Evolutionary conservation across 768 basidiomycete species (phyloP).

Genomic region (Lentinus tigrinus): DNA sequence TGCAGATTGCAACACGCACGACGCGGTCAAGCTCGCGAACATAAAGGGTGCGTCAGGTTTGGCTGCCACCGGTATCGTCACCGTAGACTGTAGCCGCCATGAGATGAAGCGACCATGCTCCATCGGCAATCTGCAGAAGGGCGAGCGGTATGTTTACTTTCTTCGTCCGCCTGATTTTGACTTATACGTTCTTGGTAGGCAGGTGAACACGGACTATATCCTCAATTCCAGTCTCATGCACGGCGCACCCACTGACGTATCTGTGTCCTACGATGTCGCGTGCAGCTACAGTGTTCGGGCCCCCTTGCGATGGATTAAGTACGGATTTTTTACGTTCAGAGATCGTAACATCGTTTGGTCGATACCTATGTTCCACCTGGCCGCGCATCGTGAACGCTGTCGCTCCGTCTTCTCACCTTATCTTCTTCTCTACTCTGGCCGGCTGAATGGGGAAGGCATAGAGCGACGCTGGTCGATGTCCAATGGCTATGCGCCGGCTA

Average conservation of each 20-base stretch:
- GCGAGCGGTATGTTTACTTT: conserved; percentile 20
- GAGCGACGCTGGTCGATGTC: conserved; percentile 37
- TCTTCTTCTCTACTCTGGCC: conserved; percentile 27
- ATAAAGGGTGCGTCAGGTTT: not conserved
- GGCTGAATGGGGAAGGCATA: conserved; percentile 35
- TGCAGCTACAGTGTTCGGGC: conserved; percentile 23
- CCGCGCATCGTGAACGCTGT: conserved; percentile 32
- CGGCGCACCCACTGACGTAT: not conserved
- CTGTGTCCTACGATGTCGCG: conserved; percentile 23
- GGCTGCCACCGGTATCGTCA: conserved; percentile 18
- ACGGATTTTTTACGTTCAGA: not conserved
- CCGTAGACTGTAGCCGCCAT: conserved; percentile 21
- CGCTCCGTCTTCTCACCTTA: conserved; percentile 32
- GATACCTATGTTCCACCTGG: conserved; percentile 40
- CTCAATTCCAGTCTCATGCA: conserved; percentile 1
- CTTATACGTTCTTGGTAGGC: conserved; percentile 2
- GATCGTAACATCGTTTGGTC: conserved; percentile 10
- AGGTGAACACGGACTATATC: conserved; percentile 26
- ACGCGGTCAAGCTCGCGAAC: conserved; percentile 17
- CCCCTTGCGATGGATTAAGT: not conserved
- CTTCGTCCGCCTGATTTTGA: not conserved
- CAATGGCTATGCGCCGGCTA: conserved; percentile 31
- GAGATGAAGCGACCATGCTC: conserved; percentile 22
- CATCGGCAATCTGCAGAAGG: conserved; percentile 26
- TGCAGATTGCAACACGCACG: conserved; percentile 16